A percentile compares a stretch with the other conserved stretches of the same genome.
Conservation (phyloP, 129 eudicot genomes). For the Flaveria linearis region DNA sequence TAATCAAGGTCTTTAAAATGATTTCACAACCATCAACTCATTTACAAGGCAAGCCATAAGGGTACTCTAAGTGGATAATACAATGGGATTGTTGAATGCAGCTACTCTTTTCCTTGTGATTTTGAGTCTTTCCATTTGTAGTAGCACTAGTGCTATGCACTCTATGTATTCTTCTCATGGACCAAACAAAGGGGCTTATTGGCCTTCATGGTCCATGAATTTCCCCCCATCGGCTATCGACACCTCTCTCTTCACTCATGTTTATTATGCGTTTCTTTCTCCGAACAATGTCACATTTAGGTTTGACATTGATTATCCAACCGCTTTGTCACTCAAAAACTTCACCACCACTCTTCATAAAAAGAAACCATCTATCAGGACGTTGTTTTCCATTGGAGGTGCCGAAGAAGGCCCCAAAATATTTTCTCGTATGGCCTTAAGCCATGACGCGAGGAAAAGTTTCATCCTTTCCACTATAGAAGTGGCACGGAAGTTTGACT, state of each 20-base stretch:
- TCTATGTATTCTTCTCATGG: conserved; percentile 28
- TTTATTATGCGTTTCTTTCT: conserved; percentile 59
- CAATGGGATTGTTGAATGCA: conserved; percentile 29
- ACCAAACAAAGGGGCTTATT: conserved; percentile 59
- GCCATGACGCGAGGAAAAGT: conserved; percentile 29
- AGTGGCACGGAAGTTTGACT: conserved; percentile 68
- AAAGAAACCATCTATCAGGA: conserved; percentile 46
- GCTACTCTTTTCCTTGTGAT: conserved; percentile 25
- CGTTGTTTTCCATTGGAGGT: conserved; percentile 68
- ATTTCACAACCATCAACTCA: conserved; percentile 12
- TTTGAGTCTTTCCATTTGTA: conserved; percentile 23
- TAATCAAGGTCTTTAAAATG: not conserved
- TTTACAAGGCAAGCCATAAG: conserved; percentile 20
- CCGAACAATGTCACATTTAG: conserved; percentile 61
- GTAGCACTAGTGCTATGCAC: conserved; percentile 20
- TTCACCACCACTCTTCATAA: conserved; percentile 63
- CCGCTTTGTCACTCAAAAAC: conserved; percentile 49
- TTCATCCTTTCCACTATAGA: conserved; percentile 65
- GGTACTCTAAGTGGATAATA: not conserved
- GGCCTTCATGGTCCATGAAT: conserved; percentile 60
- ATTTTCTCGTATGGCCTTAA: conserved; percentile 56
- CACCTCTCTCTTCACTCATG: conserved; percentile 60
- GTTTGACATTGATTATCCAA: conserved; percentile 47
- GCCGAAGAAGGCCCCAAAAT: conserved; percentile 38
- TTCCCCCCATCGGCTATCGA: conserved; percentile 57